Evolutionary conservation across 768 basidiomycete species (phyloP).

Genomic region (Suillus subalutaceus): DNA sequence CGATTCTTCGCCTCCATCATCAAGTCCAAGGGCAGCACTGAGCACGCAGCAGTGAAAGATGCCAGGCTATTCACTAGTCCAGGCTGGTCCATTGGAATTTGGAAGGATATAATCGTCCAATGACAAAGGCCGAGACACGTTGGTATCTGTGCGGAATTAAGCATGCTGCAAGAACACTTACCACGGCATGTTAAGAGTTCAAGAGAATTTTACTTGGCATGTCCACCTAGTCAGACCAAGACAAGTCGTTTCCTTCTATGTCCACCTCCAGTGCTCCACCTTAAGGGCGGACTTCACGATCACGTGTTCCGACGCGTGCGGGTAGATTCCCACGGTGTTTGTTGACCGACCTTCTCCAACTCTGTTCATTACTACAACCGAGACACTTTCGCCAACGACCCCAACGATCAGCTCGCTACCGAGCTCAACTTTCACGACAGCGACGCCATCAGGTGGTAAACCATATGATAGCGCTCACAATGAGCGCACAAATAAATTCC

Average conservation of each 20-base stretch:
- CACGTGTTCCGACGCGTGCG: conserved; percentile 34
- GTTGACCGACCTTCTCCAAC: conserved; percentile 8
- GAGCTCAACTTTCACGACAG: conserved; percentile 18
- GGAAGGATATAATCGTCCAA: background rate
- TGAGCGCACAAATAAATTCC: conserved; percentile 30
- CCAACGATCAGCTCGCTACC: conserved; percentile 11
- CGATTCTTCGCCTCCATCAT: conserved; percentile 10
- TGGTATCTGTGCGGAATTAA: background rate
- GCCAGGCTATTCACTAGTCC: background rate
- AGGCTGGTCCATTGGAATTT: background rate
- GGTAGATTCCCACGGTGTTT: conserved; percentile 30
- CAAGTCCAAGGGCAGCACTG: conserved; percentile 7
- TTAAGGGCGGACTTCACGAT: conserved; percentile 20
- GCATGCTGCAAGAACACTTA: background rate
- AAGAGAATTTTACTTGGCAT: background rate
- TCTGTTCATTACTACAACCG: conserved; percentile 13
- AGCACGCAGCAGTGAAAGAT: background rate
- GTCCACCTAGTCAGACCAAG: background rate
- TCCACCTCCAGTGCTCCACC: background rate
- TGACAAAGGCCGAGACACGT: background rate
- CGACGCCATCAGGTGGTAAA: conserved; percentile 19
- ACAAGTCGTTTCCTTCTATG: background rate
- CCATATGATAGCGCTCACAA: conserved; percentile 19
- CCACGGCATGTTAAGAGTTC: background rate
- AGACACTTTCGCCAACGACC: conserved; percentile 16